Conservation (phyloP, 768 basidiomycete genomes). For the Lanmaoa pseudosensibilis region DNA sequence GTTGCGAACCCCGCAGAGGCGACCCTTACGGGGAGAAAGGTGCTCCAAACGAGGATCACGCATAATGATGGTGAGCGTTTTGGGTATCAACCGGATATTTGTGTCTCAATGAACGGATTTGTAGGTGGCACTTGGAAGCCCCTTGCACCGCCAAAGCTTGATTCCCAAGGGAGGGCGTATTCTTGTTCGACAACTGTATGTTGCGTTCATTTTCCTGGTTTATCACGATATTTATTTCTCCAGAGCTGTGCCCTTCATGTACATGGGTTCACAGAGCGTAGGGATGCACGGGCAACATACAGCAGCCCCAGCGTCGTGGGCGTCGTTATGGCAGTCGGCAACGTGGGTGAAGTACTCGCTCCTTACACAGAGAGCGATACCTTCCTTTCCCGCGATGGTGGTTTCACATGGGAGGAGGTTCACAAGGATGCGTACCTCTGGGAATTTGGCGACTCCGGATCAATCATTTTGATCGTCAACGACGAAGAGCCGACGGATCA, state of each 20-base stretch:
- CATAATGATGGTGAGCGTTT: slow-evolving; percentile 84
- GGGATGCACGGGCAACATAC: slow-evolving; percentile 88
- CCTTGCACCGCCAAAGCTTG: slow-evolving; percentile 67
- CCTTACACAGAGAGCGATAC: slow-evolving; percentile 88
- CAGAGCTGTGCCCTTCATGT: slow-evolving; percentile 87
- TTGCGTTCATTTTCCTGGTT: background rate
- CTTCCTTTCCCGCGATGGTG: slow-evolving; percentile 94
- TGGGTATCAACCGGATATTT: background rate
- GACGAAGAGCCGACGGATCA: slow-evolving; percentile 93
- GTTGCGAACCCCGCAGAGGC: slow-evolving; percentile 83
- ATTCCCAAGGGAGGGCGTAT: slow-evolving; percentile 76
- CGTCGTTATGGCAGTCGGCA: slow-evolving; percentile 94
- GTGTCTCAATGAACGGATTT: background rate
- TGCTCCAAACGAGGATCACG: slow-evolving; percentile 83
- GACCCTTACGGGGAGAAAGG: slow-evolving; percentile 65
- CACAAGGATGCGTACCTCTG: slow-evolving; percentile 97
- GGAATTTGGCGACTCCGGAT: slow-evolving; percentile 98
- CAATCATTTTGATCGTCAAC: slow-evolving; percentile 89
- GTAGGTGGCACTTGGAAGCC: slow-evolving; percentile 86
- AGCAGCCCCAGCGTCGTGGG: slow-evolving; percentile 92
- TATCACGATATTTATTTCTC: slow-evolving; percentile 1
- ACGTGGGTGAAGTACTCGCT: slow-evolving; percentile 82
- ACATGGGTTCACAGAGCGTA: slow-evolving; percentile 94
- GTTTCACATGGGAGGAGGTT: slow-evolving; percentile 98
- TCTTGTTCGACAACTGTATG: slow-evolving; percentile 66